phyloP scores from a whole-genome alignment of 2,329 filamentous ascomycete species.

The Pseudocercospora macadamiae region DNA sequence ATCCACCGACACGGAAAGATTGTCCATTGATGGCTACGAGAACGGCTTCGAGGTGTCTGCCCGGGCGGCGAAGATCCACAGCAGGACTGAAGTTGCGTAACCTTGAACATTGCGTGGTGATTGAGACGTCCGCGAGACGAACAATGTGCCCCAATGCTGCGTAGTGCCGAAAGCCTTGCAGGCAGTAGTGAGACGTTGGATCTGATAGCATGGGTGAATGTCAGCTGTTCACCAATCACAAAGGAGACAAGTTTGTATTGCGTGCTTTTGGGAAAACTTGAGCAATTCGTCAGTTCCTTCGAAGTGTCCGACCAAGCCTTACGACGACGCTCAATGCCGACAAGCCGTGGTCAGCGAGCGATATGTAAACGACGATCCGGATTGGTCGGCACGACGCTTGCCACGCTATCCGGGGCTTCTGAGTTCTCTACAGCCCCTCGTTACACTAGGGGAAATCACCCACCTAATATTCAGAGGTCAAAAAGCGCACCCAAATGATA shows the following conservation, averaged over 20 bases:
- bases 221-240: background rate
- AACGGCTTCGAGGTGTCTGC: too few species aligned
- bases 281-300: background rate
- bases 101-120: background rate
- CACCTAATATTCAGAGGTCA: too few species aligned
- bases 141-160: background rate
- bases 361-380: conserved; percentile 15
- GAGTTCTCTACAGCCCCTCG: too few species aligned
- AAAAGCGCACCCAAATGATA: too few species aligned
- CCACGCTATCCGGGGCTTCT: too few species aligned
- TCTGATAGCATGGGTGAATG: background rate
- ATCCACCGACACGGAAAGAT: background rate
- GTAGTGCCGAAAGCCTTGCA: background rate
- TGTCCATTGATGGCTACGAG: background rate
- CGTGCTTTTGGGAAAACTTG: conserved; percentile 5
- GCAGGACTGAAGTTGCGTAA: background rate
- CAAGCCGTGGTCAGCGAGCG: background rate
- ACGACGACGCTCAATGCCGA: background rate
- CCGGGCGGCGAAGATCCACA: background rate
- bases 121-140: background rate
- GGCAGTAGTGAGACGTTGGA: background rate
- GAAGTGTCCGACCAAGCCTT: background rate
- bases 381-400: conserved; percentile 14
- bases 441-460: too few species aligned
- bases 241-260: background rate